Percentiles rank a stretch among this genome's conserved stretches.
These are phyloP conservation scores for Sphaerostilbella broomeana DNA, from an alignment of 2,329 filamentous ascomycete genomes.

Conservation along the genomic window DNA sequence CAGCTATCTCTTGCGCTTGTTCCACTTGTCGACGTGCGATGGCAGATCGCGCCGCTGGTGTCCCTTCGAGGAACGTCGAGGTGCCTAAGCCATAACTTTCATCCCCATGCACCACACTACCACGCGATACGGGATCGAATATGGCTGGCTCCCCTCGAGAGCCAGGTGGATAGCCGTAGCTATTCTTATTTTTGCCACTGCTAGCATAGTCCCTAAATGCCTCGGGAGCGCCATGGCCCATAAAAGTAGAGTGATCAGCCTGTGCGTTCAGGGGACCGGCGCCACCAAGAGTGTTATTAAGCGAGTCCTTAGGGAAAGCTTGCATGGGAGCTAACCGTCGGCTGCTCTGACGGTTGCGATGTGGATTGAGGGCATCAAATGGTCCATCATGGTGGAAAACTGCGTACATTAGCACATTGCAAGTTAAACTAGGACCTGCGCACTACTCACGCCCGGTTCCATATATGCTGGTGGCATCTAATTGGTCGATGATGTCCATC, in stretches of 20 bases:
- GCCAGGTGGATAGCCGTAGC: constrained; percentile 14
- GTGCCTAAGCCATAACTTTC: constrained; percentile 81
- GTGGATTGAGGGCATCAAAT: constrained; percentile 92
- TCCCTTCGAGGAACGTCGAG: constrained; percentile 91
- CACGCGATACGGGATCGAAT: constrained; percentile 62
- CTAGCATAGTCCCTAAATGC: constrained; percentile 74
- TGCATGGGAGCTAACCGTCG: constrained; percentile 83
- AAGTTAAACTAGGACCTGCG: neutral
- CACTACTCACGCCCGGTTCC: constrained; percentile 74
- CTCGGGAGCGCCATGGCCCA: constrained; percentile 74
- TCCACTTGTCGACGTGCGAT: constrained; percentile 71
- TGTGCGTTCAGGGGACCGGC: constrained; percentile 75
- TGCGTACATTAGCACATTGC: constrained; percentile 30
- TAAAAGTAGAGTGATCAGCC: constrained; percentile 80
- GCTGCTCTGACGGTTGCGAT: constrained; percentile 80
- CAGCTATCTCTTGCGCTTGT: constrained; percentile 50
- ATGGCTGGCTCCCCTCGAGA: constrained; percentile 40
- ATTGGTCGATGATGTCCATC: constrained; percentile 89
- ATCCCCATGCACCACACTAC: constrained; percentile 74
- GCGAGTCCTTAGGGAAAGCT: constrained; percentile 85
- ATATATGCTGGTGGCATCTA: constrained; percentile 94
- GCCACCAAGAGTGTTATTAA: constrained; percentile 88
- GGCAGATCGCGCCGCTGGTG: constrained; percentile 74
- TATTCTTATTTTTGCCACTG: constrained; percentile 26
- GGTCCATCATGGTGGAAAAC: constrained; percentile 97